A percentile compares a stretch with the other conserved stretches of the same genome.
Conservation (phyloP, 2,329 filamentous ascomycete species). For the Trichoderma brevicompactum region DNA sequence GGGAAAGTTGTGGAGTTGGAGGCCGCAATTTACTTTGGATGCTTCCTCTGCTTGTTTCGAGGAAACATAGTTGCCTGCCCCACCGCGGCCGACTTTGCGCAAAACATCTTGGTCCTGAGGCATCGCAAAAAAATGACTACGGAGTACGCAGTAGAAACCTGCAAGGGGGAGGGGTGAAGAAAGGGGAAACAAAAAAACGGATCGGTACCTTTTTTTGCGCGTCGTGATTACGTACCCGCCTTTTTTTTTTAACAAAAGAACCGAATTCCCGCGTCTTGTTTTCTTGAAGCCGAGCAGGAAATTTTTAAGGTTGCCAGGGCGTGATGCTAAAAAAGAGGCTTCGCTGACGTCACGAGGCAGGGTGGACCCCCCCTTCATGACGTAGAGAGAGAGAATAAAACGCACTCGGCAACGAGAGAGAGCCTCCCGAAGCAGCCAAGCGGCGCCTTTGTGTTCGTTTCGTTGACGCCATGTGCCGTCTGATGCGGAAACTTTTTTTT, state of each 20-base stretch:
- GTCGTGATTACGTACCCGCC: neutral
- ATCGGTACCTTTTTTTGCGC: neutral
- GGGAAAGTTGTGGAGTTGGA: too few species aligned
- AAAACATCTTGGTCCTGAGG: slow-evolving; percentile 48
- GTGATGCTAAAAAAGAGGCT: slow-evolving; percentile 5
- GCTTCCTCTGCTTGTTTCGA: slow-evolving; percentile 56
- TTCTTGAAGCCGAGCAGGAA: neutral
- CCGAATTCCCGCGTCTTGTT: neutral
- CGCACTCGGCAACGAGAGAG: neutral
- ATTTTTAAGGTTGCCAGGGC: neutral
- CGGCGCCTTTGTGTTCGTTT: neutral
- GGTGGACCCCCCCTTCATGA: neutral
- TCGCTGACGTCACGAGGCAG: slow-evolving; percentile 9
- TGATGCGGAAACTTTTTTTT: neutral
- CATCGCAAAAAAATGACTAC: neutral
- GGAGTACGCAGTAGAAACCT: neutral
- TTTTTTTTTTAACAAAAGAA: neutral
- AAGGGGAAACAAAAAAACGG: neutral
- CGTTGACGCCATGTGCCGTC: neutral
- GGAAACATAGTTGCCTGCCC: slow-evolving; percentile 65
- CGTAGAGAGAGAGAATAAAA: neutral
- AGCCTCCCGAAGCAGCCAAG: neutral
- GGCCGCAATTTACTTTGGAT: slow-evolving; percentile 34
- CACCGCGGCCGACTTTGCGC: slow-evolving; percentile 62
- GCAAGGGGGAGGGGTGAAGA: slow-evolving; percentile 1